Percentiles rank a stretch among this genome's conserved stretches.
Conservation (phyloP, 768 basidiomycete genomes). For the Dictyophora rubrovolvata region DNA sequence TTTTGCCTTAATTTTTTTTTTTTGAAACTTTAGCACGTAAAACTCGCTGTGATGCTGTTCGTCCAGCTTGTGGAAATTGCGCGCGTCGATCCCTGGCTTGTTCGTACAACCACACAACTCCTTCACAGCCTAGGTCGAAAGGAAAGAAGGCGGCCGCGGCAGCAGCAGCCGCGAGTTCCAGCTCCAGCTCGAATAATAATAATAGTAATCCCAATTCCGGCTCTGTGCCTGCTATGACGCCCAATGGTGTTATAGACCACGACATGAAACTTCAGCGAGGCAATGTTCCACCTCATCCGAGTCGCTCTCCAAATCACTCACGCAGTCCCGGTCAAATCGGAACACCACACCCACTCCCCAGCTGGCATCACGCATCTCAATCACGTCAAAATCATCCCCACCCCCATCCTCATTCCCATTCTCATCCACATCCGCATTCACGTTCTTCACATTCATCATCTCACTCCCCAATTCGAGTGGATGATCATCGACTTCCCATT, state of each 20-base stretch:
- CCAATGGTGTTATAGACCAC: no score
- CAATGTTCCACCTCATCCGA: not conserved
- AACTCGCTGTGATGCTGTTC: constrained; percentile 82
- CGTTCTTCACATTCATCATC: not conserved
- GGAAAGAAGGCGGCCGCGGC: constrained; percentile 7
- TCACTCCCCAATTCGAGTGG: not conserved
- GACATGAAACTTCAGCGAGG: no score
- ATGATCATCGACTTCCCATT: not conserved
- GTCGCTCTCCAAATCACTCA: not conserved
- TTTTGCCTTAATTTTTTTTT: not conserved
- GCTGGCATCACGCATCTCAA: not conserved
- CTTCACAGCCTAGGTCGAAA: constrained; percentile 6
- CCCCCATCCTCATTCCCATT: no score
- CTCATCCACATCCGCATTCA: not conserved
- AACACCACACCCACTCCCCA: not conserved
- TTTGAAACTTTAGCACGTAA: constrained; percentile 52
- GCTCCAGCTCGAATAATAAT: not conserved
- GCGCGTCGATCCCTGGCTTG: constrained; percentile 65
- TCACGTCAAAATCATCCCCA: not conserved
- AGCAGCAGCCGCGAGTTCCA: not conserved
- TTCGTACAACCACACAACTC: constrained; percentile 55
- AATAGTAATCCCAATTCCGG: not conserved
- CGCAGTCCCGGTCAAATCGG: not conserved
- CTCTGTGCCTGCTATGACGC: no score
- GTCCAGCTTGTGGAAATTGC: constrained; percentile 77